Evolutionary conservation across 345 rosid genomes (phyloP), one percentile per base, ranked within the genome.

Genomic region (Lenwebbia sp.): DNA sequence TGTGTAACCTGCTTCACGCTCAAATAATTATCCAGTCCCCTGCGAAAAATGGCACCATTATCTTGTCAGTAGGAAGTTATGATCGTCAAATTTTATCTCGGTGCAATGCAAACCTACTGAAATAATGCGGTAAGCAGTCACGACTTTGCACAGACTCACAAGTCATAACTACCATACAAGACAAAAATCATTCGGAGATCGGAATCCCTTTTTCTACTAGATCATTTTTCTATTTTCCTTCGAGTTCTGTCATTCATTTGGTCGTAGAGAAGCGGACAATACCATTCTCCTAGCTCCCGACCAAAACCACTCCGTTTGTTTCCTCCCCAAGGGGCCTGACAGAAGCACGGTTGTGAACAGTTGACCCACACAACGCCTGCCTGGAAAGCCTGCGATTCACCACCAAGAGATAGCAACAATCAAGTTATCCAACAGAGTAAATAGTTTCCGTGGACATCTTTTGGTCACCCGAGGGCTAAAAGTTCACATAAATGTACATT

Each of bases 291-390:
- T 86, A 96, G 90, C 89, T 96, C 99, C 87, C 98, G 98, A n/a
- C 99, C 99, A 88, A 94, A 97, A 30, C 99, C 99, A 86, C 98
- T 97, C 86, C 96, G 98, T 88, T 97, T 96, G 86, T 92, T 90
- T 88, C 99, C 99, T 62, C 99, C 99, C 99, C 99, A 97, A 76
- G 99, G 99, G 74, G 99, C 99, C 86, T 97, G 99, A 88, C 90
- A 89, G 92, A 97, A 97, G 91, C 99, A 94, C 86, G 99, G 99
- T 92, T 96, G 99, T 47, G 99, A 96, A 90, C 99, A 97, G 89
- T 97, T 97, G 88, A 97, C 82, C 99, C 99, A 97, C 82, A 97
- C 99, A 51, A 95, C 87, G 33, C 99, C 99, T 2, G 99, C 91
- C 84, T 92, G 92, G 28, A 97, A 86, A 78, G 96, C 93, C 99